Conservation (phyloP, 306 rosid species). For the Acacia acuminata region DNA sequence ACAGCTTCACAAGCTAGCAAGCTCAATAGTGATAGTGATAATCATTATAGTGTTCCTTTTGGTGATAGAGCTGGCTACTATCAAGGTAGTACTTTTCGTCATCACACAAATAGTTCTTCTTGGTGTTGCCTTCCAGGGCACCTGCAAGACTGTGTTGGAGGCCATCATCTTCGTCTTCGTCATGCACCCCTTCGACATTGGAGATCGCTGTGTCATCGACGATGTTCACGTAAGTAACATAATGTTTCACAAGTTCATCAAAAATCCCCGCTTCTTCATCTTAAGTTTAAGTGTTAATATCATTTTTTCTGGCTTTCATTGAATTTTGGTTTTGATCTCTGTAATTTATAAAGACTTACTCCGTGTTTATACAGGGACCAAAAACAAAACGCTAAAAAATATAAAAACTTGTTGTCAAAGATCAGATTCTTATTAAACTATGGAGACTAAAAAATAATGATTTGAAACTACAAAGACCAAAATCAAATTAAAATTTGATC, state of each 20-base stretch:
- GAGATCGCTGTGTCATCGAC: constrained; percentile 58
- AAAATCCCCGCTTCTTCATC: background rate
- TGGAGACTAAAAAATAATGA: fast-evolving
- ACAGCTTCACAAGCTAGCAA: constrained; percentile 60
- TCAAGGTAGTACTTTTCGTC: constrained; percentile 40
- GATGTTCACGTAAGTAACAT: constrained; percentile 39
- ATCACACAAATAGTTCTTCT: constrained; percentile 46
- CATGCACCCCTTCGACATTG: constrained; percentile 66
- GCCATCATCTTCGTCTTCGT: constrained; percentile 56
- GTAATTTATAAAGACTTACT: too few species aligned
- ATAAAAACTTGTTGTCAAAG: too few species aligned
- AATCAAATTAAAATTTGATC: too few species aligned
- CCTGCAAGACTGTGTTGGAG: constrained; percentile 55
- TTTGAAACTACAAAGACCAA: too few species aligned
- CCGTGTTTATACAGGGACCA: too few species aligned
- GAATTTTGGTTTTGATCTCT: too few species aligned
- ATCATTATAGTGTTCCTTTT: constrained; percentile 44
- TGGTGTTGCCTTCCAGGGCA: constrained; percentile 55
- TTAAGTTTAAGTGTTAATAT: too few species aligned
- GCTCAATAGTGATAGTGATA: constrained; percentile 46
- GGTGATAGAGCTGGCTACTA: constrained; percentile 48
- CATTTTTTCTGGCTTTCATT: fast-evolving
- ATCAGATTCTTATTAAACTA: too few species aligned
- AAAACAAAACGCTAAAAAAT: too few species aligned
- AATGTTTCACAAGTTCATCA: too few species aligned